Conservation (phyloP, 2,329 filamentous ascomycete species). For the Madurella mycetomatis region DNA sequence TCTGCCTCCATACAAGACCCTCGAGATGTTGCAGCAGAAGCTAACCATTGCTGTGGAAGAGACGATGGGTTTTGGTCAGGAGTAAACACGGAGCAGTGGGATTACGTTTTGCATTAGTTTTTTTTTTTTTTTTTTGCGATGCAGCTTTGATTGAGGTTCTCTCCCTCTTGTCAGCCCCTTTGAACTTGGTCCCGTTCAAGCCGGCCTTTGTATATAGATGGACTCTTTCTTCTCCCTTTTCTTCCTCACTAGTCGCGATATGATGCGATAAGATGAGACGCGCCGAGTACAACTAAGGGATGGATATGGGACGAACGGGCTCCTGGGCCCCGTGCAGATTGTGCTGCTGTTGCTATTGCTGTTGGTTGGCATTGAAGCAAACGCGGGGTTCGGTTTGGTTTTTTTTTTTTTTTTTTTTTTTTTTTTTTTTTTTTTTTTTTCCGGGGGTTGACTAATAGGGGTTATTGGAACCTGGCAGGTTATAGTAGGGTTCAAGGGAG, state of each 20-base stretch:
- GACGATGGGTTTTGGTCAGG: conserved; percentile 97
- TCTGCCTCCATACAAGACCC: conserved; percentile 84
- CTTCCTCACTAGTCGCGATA: neutral
- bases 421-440: neutral
- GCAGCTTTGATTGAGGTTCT: conserved; percentile 5
- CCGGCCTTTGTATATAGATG: neutral
- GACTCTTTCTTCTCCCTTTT: neutral
- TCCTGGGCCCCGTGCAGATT: neutral
- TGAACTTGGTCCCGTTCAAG: neutral
- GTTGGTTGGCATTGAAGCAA: neutral
- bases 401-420: neutral
- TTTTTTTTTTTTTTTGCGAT: neutral
- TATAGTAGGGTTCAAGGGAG: neutral
- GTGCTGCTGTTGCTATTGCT: neutral
- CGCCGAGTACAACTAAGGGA: neutral
- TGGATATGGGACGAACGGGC: neutral
- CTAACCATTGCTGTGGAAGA: conserved; percentile 96
- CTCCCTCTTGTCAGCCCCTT: neutral
- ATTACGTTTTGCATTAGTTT: neutral
- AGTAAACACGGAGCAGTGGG: conserved; percentile 50
- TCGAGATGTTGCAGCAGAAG: conserved; percentile 82
- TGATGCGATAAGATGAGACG: neutral
- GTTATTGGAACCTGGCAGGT: neutral
- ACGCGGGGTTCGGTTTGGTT: neutral
- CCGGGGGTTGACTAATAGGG: neutral